Evolutionary conservation across 1,284 basidiomycete species (phyloP), one percentile per base, ranked within the genome.

Genomic region (Ustanciosporium gigantosporum): DNA sequence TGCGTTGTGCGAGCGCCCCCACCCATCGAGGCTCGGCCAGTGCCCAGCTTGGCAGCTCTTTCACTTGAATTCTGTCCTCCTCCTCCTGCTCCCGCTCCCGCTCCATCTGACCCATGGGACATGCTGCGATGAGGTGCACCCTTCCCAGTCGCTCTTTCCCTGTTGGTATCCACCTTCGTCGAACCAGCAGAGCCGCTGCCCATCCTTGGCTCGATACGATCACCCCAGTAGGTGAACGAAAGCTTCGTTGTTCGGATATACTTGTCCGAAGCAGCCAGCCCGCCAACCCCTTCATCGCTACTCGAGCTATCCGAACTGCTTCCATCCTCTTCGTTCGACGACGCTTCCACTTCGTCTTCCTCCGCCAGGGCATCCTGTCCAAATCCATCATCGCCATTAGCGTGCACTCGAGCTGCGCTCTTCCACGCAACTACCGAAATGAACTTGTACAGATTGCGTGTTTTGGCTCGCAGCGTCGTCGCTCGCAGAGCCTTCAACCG

Each of bases 371-470:
- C 68, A 14, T 61, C 49, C 15, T 38, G 11, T 14, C 38, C 42
- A n/a, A 39, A 43, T 4, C 31, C 42, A n/a, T 32, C 43, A 0
- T 36, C 55, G 4, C 35, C 42, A 2, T 31, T 31, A 9, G 11
- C 39, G 3, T 37, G 36, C 7, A 34, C 47, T 2, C 31, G 31
- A 25, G 50, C 46, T 5, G 55, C 61, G 16, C 44, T 60, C 11
- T 49, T 52, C 66, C 69, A 73, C 7, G 59, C 58, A 1, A 57
- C 53, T 5, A 71, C 66, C 4, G 46, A 52, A 27, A 73, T 21
- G 19, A 73, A 73, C 25, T 64, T 69, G 64, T 73, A 73, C 25
- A 73, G 35, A 37, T 73, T 73, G 35, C 70, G 46, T 11, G 70
- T 72, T 39, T 69, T 69, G 16, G 68, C 64, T 7, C 69, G 45